Percentiles rank a stretch among this genome's conserved stretches.
Evolutionary conservation across 1,139 yeast genomes (phyloP).

Genomic region (Suhomyces bokatorum): DNA sequence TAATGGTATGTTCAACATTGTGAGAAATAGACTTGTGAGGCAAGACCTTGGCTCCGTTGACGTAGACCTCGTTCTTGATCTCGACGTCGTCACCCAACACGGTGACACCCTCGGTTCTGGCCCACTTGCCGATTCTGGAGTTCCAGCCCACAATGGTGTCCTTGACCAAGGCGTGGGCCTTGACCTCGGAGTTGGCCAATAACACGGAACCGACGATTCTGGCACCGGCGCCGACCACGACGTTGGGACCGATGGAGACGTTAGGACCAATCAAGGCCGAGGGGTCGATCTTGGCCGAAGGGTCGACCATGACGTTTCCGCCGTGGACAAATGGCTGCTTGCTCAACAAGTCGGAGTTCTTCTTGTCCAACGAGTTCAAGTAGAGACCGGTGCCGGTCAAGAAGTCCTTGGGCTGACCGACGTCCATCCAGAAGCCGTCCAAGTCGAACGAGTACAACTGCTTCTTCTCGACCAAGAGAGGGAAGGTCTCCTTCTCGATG

Average conservation of each 20-base stretch:
- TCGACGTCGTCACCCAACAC: slow-evolving; percentile 99
- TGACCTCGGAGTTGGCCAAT: slow-evolving; percentile 85
- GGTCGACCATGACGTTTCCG: slow-evolving; percentile 95
- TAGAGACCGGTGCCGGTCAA: slow-evolving; percentile 93
- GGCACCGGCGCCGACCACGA: slow-evolving; percentile 96
- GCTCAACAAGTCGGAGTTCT: slow-evolving; percentile 69
- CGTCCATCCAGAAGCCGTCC: slow-evolving; percentile 99
- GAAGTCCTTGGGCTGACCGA: slow-evolving; percentile 99
- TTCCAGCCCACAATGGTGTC: slow-evolving; percentile 99
- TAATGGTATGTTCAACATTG: slow-evolving; percentile 96
- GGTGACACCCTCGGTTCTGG: slow-evolving; percentile 96
- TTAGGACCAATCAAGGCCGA: slow-evolving; percentile 97
- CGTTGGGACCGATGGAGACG: slow-evolving; percentile 97
- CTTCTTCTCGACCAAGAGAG: slow-evolving; percentile 84
- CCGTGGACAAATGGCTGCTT: slow-evolving; percentile 73
- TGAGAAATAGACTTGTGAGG: slow-evolving; percentile 97
- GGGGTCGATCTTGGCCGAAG: slow-evolving; percentile 90
- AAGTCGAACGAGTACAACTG: slow-evolving; percentile 92
- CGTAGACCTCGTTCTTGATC: slow-evolving; percentile 96
- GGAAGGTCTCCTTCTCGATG: slow-evolving; percentile 99
- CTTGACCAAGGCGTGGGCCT: slow-evolving; percentile 98
- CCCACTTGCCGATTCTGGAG: slow-evolving; percentile 98
- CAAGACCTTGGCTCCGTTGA: slow-evolving; percentile 97
- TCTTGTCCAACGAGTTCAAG: slow-evolving; percentile 83
- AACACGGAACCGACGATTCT: slow-evolving; percentile 96